Evolutionary conservation across 306 rosid genomes (phyloP).

Genomic region (Acacia confusa): DNA sequence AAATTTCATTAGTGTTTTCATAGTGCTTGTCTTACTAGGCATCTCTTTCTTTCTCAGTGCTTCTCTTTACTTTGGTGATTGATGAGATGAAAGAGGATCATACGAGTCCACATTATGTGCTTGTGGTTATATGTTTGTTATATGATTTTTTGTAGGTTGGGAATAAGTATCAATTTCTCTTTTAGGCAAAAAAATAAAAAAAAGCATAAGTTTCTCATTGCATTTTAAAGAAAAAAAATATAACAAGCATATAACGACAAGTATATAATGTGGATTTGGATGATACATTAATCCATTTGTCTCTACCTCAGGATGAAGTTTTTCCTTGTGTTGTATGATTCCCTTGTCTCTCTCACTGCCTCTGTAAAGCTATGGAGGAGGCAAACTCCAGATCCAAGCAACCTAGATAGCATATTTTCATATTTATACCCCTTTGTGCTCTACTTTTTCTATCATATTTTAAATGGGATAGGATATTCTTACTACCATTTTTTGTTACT

Average conservation of each 20-base stretch:
- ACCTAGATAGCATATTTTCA: not conserved
- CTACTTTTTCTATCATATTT: not conserved
- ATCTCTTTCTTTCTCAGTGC: not conserved
- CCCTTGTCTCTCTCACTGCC: not conserved
- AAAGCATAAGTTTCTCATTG: too few species aligned
- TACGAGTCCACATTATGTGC: too few species aligned
- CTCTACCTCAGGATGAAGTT: not conserved
- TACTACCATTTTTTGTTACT: too few species aligned
- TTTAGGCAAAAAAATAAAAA: too few species aligned
- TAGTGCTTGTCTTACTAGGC: too few species aligned
- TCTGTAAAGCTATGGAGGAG: not conserved
- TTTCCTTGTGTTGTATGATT: not conserved
- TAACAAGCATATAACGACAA: too few species aligned
- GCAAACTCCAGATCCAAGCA: not conserved
- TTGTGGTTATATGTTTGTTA: too few species aligned
- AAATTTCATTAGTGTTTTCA: not conserved
- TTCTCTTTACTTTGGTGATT: not conserved
- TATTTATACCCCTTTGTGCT: not conserved
- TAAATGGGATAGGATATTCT: too few species aligned
- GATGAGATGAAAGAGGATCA: not conserved
- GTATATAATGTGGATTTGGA: too few species aligned
- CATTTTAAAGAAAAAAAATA: too few species aligned
- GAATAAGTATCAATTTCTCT: too few species aligned
- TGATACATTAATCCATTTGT: not conserved
- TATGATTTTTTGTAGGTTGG: too few species aligned